Percentiles rank a stretch among this genome's conserved stretches.
Evolutionary conservation across 2,329 filamentous ascomycete genomes (phyloP).

Genomic region (Cadophora sp.): DNA sequence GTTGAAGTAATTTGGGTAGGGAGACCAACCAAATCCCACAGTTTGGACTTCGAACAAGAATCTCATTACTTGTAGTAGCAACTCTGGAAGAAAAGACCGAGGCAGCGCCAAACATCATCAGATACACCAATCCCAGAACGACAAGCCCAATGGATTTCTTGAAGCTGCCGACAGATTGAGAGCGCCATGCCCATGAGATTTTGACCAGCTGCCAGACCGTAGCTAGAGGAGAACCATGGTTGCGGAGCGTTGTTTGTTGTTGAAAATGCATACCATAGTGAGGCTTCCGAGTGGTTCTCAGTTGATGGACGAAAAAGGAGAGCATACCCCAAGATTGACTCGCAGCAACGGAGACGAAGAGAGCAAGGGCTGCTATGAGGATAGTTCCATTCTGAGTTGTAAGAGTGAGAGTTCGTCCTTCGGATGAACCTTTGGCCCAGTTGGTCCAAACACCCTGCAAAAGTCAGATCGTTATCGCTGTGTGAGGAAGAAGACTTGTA

Average conservation of each 20-base stretch:
- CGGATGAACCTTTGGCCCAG: conserved; percentile 1
- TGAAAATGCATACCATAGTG: conserved; percentile 3
- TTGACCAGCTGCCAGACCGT: conserved; percentile 10
- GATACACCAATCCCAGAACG: not conserved
- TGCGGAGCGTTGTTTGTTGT: conserved; percentile 6
- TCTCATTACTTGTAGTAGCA: not conserved
- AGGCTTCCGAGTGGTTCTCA: not conserved
- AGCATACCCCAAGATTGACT: conserved; percentile 16
- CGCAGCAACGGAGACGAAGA: conserved; percentile 14
- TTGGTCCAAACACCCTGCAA: not conserved
- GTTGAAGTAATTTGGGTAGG: not conserved
- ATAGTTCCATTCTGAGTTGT: not conserved
- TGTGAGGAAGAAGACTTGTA: not conserved
- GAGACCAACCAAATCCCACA: conserved; percentile 7
- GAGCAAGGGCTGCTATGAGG: conserved; percentile 9
- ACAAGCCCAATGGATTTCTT: conserved; percentile 6
- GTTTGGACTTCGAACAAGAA: conserved; percentile 13
- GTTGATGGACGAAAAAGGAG: conserved; percentile 13
- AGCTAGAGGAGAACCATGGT: not conserved
- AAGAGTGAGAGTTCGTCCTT: conserved; percentile 12
- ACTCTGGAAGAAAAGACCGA: conserved; percentile 7
- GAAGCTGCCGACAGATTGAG: conserved; percentile 9
- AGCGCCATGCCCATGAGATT: conserved; percentile 14
- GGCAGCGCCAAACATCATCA: conserved; percentile 11
- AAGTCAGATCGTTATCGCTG: not conserved